A percentile compares a stretch with the other conserved stretches of the same genome.
Evolutionary conservation across 805 yeast species (phyloP).

Genomic region (Candida michaelii): DNA sequence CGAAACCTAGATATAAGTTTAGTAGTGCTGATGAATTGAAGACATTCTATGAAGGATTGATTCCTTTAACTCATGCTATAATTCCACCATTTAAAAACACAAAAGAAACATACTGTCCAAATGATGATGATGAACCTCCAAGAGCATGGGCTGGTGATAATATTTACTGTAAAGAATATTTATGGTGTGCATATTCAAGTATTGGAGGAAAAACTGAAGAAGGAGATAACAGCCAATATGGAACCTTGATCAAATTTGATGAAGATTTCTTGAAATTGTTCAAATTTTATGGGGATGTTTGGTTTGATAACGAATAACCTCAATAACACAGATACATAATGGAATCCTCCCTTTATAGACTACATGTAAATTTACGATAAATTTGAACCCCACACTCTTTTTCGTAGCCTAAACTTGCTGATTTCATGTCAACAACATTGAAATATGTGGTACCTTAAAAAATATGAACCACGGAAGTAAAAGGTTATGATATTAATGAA

Average conservation of each 20-base stretch:
- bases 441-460: no score
- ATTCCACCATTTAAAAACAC: slow-evolving; percentile 52
- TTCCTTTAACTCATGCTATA: slow-evolving; percentile 45
- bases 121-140: slow-evolving; percentile 43
- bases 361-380: no score
- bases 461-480: no score
- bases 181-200: slow-evolving; percentile 62
- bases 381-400: no score
- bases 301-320: slow-evolving; percentile 46
- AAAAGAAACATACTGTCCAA: slow-evolving; percentile 32
- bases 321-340: background rate
- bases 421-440: no score
- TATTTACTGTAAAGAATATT: slow-evolving; percentile 53
- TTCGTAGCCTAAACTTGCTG: no score
- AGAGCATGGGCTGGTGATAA: slow-evolving; percentile 54
- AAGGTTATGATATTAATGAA: no score
- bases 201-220: slow-evolving; percentile 44
- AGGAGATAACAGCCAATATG: slow-evolving; percentile 38
- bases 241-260: slow-evolving; percentile 43
- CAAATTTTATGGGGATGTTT: slow-evolving; percentile 48
- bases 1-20: slow-evolving; percentile 20
- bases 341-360: no score
- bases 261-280: slow-evolving; percentile 29
- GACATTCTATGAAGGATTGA: slow-evolving; percentile 27
- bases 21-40: slow-evolving; percentile 25